Conservation (phyloP, 371 early-diverging fungal genomes). For the Lichtheimia ornata region DNA sequence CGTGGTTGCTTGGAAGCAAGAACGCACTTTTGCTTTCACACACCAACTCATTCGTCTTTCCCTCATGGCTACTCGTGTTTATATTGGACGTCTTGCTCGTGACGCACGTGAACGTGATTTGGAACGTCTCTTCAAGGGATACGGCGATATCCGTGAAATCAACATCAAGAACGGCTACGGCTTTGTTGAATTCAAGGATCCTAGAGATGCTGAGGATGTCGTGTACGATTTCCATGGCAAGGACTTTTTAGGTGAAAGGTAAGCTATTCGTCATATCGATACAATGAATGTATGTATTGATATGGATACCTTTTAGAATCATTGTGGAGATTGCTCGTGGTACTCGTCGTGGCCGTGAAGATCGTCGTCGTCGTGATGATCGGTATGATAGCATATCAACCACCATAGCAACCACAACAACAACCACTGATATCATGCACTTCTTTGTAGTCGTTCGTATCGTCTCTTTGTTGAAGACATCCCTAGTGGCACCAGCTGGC, state of each 20-base stretch:
- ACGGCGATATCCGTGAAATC: conserved; percentile 74
- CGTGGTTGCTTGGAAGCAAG: no score
- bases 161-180: conserved; percentile 78
- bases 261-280: conserved; percentile 8
- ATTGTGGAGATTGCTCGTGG: conserved; percentile 79
- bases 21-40: no score
- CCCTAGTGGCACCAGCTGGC: conserved; percentile 76
- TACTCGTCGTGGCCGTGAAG: conserved; percentile 53
- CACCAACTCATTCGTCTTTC: no score
- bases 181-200: conserved; percentile 76
- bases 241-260: conserved; percentile 78
- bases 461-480: conserved; percentile 74
- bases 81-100: conserved; percentile 71
- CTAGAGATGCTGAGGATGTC: conserved; percentile 76
- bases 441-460: conserved; percentile 42
- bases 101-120: conserved; percentile 71
- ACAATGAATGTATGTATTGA: not conserved
- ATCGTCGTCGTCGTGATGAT: conserved; percentile 40
- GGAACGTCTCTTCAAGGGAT: conserved; percentile 67
- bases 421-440: no score
- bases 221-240: conserved; percentile 72
- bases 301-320: conserved; percentile 41
- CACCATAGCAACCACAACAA: no score
- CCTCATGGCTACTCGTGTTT: conserved; percentile 55
- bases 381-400: conserved; percentile 20